Conservation (phyloP, 148 eudicot species). For the Vaccinium myrtillus region DNA sequence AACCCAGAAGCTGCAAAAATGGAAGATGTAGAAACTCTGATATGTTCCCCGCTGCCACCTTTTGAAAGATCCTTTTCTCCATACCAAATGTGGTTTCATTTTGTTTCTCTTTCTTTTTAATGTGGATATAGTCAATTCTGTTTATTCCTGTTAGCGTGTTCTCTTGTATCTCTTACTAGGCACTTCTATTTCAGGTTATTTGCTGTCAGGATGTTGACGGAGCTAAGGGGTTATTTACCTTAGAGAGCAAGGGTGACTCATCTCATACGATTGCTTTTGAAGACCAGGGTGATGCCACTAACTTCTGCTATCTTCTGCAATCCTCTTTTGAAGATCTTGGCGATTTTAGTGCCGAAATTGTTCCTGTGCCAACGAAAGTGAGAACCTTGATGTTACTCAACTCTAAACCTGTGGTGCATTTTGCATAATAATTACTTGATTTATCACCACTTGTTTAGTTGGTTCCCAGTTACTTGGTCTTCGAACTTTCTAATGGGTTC, state of each 20-base stretch:
- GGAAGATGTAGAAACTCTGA: neutral
- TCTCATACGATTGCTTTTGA: conserved; percentile 77
- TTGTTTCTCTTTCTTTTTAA: neutral
- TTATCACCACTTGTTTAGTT: neutral
- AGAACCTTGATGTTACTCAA: conserved; percentile 15
- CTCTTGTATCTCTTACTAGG: conserved; percentile 12
- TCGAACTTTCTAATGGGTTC: neutral
- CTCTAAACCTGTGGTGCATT: neutral
- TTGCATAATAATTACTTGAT: neutral
- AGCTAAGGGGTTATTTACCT: conserved; percentile 50
- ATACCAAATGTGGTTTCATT: neutral
- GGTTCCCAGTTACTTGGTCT: neutral
- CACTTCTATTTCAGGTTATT: conserved; percentile 49
- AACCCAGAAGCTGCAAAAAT: neutral
- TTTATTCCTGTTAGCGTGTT: neutral
- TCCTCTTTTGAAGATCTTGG: conserved; percentile 67
- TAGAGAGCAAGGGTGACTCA: conserved; percentile 28
- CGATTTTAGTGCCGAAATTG: conserved; percentile 50
- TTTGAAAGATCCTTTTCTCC: neutral
- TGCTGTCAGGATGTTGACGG: conserved; percentile 37
- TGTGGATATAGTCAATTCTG: neutral
- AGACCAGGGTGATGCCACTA: conserved; percentile 80
- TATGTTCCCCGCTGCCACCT: neutral
- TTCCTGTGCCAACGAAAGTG: conserved; percentile 65
- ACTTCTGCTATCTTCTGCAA: conserved; percentile 78